Evolutionary conservation across 768 basidiomycete genomes (phyloP).

Genomic region (Ephemerocybe angulata): DNA sequence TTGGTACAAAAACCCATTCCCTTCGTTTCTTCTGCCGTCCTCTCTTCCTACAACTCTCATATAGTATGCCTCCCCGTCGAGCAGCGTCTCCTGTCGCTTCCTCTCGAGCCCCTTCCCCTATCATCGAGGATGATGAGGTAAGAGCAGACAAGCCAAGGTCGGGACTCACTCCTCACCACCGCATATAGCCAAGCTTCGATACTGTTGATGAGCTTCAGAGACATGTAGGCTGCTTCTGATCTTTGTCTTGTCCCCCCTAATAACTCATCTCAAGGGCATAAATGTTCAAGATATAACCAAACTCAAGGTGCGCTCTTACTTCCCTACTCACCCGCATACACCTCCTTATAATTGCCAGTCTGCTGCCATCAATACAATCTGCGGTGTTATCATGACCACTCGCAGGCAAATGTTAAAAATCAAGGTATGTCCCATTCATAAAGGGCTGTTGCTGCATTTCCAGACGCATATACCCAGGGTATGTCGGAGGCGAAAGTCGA

Average conservation of each 20-base stretch:
- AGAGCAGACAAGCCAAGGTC: neutral
- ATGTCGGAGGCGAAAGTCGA: conserved; percentile 97
- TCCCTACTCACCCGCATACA: conserved; percentile 5
- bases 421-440: conserved; percentile 52
- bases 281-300: conserved; percentile 94
- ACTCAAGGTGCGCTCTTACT: conserved; percentile 61
- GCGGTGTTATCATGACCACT: conserved; percentile 89
- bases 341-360: conserved; percentile 37
- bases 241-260: neutral
- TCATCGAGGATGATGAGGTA: conserved; percentile 42
- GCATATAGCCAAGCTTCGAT: conserved; percentile 62
- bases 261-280: conserved; percentile 61
- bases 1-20: conserved; percentile 11
- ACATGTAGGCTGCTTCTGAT: conserved; percentile 45
- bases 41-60: neutral
- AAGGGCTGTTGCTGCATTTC: neutral
- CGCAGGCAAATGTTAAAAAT: conserved; percentile 88
- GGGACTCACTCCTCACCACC: neutral
- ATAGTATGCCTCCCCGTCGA: conserved; percentile 48
- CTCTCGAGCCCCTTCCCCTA: conserved; percentile 50
- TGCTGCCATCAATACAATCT: conserved; percentile 80
- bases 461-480: conserved; percentile 49
- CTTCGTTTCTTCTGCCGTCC: neutral
- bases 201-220: conserved; percentile 83
- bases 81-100: conserved; percentile 38